These are phyloP conservation scores for Hawksworthiomyces lignivorus DNA, from an alignment of 2,329 filamentous ascomycete species.

Conservation along the genomic window DNA sequence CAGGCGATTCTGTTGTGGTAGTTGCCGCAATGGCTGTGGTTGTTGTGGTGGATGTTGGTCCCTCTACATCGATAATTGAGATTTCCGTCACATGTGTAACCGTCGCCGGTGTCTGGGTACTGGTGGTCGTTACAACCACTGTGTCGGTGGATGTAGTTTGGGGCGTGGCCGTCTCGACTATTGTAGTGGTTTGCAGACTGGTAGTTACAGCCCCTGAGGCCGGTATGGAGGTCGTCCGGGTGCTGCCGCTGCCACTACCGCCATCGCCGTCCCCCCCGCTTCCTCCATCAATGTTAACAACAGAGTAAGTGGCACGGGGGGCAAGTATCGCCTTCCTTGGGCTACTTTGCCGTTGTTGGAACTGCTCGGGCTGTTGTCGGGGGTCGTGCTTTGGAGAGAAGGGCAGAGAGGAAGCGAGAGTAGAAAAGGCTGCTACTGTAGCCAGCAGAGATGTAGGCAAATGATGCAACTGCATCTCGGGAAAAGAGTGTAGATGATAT, in stretches of 20 bases:
- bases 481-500: not conserved
- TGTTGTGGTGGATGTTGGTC: constrained; percentile 6
- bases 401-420: constrained; percentile 14
- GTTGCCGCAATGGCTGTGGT: constrained; percentile 10
- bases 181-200: constrained; percentile 1
- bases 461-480: constrained; percentile 16
- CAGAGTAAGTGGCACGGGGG: constrained; percentile 29
- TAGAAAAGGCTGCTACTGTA: constrained; percentile 11
- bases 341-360: not conserved
- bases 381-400: constrained; percentile 14
- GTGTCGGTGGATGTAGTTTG: constrained; percentile 20
- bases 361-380: not conserved
- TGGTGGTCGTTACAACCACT: constrained; percentile 7
- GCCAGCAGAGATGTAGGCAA: constrained; percentile 11
- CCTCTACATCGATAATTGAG: constrained; percentile 17
- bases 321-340: constrained; percentile 14
- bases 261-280: constrained; percentile 13
- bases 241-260: constrained; percentile 6
- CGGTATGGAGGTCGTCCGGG: not conserved
- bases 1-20: not conserved
- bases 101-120: constrained; percentile 11
- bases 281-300: constrained; percentile 32
- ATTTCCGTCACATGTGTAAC: constrained; percentile 19
- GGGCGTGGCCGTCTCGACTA: constrained; percentile 18
- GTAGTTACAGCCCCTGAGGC: not conserved